phyloP scores from a whole-genome alignment of 305 asterid species.

The Fraxinus sp. region DNA sequence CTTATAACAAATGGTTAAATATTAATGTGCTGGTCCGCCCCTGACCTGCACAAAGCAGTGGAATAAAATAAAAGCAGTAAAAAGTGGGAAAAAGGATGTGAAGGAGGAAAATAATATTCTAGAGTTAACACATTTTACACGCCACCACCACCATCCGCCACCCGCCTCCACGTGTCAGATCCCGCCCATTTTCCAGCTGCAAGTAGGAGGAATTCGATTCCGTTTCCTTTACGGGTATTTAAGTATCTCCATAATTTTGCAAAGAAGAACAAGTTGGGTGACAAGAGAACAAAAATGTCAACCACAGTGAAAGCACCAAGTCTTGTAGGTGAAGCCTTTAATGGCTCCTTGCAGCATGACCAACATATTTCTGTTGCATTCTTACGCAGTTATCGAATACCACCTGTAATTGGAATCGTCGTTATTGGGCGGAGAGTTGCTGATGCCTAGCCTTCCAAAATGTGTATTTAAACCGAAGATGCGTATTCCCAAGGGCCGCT shows the following conservation, averaged over 20 bases:
- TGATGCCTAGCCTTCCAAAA: slow-evolving; percentile 9
- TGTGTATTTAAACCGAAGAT: slow-evolving; percentile 38
- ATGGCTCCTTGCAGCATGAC: not conserved
- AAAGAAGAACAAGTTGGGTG: too few relatives aligned
- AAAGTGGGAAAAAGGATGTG: too few relatives aligned
- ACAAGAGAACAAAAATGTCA: not conserved
- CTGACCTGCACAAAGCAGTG: too few relatives aligned
- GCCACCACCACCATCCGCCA: not conserved
- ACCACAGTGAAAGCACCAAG: not conserved
- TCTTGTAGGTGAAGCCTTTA: not conserved
- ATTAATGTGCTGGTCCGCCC: too few relatives aligned
- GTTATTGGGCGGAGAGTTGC: not conserved
- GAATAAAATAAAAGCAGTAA: too few relatives aligned
- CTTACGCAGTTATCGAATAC: slow-evolving; percentile 11
- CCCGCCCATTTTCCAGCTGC: not conserved
- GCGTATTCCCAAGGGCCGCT: slow-evolving; percentile 37
- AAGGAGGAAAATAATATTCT: too few relatives aligned
- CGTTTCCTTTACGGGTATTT: not conserved
- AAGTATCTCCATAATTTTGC: not conserved
- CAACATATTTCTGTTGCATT: not conserved
- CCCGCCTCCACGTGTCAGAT: not conserved
- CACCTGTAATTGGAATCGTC: slow-evolving; percentile 7
- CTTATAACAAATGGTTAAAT: too few relatives aligned
- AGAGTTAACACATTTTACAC: not conserved
- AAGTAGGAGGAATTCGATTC: not conserved